These are phyloP conservation scores for Apiospora kogelbergensis DNA, from an alignment of 2,329 filamentous ascomycete species.

Conservation along the genomic window DNA sequence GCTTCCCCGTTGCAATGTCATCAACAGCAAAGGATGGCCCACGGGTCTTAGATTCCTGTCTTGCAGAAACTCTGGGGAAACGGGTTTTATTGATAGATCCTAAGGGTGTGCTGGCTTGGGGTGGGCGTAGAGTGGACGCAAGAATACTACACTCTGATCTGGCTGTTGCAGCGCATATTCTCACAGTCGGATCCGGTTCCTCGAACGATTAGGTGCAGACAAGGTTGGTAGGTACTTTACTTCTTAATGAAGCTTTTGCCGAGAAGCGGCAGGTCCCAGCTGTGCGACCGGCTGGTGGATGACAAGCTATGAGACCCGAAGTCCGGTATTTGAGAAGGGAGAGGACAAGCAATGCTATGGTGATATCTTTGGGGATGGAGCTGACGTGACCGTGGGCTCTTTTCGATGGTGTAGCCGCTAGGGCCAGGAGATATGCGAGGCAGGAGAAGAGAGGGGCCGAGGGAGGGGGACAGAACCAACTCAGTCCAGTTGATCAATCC, in stretches of 20 bases:
- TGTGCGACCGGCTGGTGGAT: background rate
- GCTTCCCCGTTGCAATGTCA: slow-evolving; percentile 7
- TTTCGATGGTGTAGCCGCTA: background rate
- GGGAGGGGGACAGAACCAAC: background rate
- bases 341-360: background rate
- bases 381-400: background rate
- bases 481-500: background rate
- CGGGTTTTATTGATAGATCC: background rate
- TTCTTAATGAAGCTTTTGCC: background rate
- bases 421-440: background rate
- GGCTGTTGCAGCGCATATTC: background rate
- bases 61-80: slow-evolving; percentile 2
- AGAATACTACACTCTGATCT: background rate
- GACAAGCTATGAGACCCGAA: background rate
- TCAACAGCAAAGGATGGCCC: background rate
- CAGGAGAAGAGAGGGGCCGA: background rate
- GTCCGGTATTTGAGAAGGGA: background rate
- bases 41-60: background rate
- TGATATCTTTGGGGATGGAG: background rate
- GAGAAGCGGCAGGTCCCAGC: background rate
- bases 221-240: background rate
- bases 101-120: background rate
- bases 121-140: background rate
- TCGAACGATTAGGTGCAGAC: background rate
- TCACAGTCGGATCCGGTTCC: background rate